These are phyloP conservation scores for Plasmodium malariae DNA, from an alignment of 169 alveolate genomes.

Conservation along the genomic window DNA sequence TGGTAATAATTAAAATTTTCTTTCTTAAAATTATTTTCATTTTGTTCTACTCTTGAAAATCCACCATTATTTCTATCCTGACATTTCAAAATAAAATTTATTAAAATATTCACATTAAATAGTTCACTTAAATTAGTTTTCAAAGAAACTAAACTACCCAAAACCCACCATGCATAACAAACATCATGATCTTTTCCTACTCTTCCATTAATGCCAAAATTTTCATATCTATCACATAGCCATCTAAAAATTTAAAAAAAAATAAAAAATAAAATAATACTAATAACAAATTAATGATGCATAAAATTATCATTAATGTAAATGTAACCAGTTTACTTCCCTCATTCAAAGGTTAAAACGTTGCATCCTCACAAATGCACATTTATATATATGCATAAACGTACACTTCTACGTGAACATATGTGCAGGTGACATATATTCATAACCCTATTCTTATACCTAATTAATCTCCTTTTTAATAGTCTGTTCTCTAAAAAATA, in stretches of 20 bases:
- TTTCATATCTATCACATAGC: conserved; percentile 69
- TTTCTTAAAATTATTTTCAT: conserved; percentile 4
- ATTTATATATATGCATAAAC: neutral
- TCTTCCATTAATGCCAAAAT: conserved; percentile 81
- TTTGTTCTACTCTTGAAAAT: conserved; percentile 47
- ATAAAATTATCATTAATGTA: too few relatives aligned
- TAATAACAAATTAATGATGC: neutral
- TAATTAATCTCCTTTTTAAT: conserved; percentile 10
- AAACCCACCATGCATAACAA: conserved; percentile 85
- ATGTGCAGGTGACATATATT: neutral
- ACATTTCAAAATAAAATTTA: conserved; percentile 41
- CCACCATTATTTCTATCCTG: conserved; percentile 66
- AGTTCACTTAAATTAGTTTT: conserved; percentile 17
- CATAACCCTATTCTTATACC: neutral
- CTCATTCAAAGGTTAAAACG: too few relatives aligned
- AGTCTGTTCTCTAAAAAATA: conserved; percentile 13
- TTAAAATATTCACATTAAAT: conserved; percentile 49
- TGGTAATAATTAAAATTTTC: conserved; percentile 31
- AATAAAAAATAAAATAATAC: neutral
- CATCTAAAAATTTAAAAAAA: conserved; percentile 10
- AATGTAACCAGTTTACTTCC: too few relatives aligned
- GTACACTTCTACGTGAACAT: too few relatives aligned
- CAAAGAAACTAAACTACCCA: conserved; percentile 76
- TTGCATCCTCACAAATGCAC: too few relatives aligned
- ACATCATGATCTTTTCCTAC: conserved; percentile 83